Evolutionary conservation across 208 protist species (phyloP), one percentile per base, ranked within the genome.

Genomic region (Acanthamoeba triangularis): DNA sequence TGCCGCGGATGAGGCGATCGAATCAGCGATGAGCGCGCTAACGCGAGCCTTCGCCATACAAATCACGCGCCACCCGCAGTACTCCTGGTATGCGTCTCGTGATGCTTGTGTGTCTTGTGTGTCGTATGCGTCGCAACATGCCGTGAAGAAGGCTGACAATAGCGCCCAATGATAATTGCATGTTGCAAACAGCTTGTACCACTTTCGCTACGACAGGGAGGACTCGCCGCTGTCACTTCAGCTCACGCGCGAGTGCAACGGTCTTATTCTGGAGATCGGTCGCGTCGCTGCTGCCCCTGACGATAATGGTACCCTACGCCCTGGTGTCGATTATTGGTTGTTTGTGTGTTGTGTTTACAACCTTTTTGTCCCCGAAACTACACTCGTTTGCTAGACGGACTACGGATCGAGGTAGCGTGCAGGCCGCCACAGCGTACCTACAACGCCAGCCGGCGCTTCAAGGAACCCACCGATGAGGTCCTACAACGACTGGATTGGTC

Each of bases 161-260:
- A 47, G 44, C 44, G 13, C 6, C 44, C 44, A 47, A 47, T 72
- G 65, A 0, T 37, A 7, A n/a, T n/a, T n/a, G n/a, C n/a, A n/a
- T n/a, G n/a, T n/a, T n/a, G n/a, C n/a, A n/a, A 3, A 25, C 65
- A 72, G 65, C 25, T 72, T 72, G 65, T 37, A 72, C 30, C 65
- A 72, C 30, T 72, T 72, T 11, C 65, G 65, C 2, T 72, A 72
- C 65, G 65, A 72, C 65, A 72, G 65, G 30, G 65, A 72, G n/a
- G 65, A 72, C 30, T 72, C 65, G 10, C 65, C 65, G 16, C 65
- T 72, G 65, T 35, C 65, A 14, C 65, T 72, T 30, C 65, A 35
- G 65, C 65, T 72, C 65, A 25, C 25, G 11, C 65, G 65, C 65
- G 65, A 72, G 65, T 72, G 65, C 30, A 72, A 72, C 30, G 65